Evolutionary conservation across 352 stramenopile species (phyloP).

Genomic region (Thraustochytrium striatum): DNA sequence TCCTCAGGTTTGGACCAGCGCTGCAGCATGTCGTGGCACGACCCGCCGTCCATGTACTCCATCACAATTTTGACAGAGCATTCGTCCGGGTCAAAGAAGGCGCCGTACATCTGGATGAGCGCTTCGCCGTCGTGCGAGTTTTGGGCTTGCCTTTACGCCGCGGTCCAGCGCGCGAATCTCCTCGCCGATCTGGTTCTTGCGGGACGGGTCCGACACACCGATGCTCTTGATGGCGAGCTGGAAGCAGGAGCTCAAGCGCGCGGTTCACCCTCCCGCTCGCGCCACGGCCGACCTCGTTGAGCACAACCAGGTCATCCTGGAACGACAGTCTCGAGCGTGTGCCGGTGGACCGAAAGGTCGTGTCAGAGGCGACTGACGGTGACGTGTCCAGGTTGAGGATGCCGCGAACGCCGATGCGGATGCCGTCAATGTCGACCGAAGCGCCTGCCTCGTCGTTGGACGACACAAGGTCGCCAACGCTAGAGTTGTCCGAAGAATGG

Average conservation of each 20-base stretch:
- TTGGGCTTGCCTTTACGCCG: slow-evolving; percentile 17
- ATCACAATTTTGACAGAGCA: slow-evolving; percentile 85
- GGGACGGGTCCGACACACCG: not conserved
- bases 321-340: not conserved
- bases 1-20: slow-evolving; percentile 1
- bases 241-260: slow-evolving; percentile 14
- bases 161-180: slow-evolving; percentile 40
- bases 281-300: slow-evolving; percentile 35
- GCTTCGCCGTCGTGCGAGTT: too few species aligned
- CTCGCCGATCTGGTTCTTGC: slow-evolving; percentile 22
- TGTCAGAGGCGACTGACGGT: not conserved
- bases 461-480: not conserved
- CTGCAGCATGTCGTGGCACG: slow-evolving; percentile 81
- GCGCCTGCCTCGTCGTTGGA: not conserved
- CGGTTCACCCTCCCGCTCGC: slow-evolving; percentile 3
- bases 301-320: not conserved
- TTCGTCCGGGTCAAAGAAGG: slow-evolving; percentile 84
- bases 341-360: not conserved
- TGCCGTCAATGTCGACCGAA: slow-evolving; percentile 35
- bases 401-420: slow-evolving; percentile 26
- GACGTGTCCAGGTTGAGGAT: not conserved
- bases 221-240: slow-evolving; percentile 4
- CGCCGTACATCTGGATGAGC: slow-evolving; percentile 59
- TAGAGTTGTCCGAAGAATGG: not conserved
- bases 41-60: slow-evolving; percentile 92